phyloP scores from a whole-genome alignment of 441 rosid species.

The Lepidium campestre region DNA sequence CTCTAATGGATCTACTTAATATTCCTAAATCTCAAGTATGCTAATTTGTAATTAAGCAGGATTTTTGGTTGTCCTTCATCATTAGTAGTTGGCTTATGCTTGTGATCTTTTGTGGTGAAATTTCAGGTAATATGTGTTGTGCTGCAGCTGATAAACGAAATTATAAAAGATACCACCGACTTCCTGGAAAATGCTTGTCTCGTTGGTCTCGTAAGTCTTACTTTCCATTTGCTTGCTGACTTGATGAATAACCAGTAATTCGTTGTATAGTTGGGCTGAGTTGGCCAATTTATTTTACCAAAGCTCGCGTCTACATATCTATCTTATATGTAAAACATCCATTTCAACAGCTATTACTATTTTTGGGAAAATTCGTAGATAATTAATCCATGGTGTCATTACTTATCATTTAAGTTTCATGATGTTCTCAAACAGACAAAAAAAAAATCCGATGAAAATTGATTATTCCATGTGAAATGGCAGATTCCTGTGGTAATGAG shows the following conservation, averaged over 20 bases:
- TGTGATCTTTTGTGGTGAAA: constrained; percentile 8
- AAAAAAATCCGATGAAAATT: neutral
- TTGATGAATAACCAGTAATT: neutral
- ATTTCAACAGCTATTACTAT: neutral
- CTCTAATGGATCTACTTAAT: constrained; percentile 85
- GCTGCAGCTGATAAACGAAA: constrained; percentile 88
- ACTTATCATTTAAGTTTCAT: neutral
- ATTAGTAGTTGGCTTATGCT: constrained; percentile 16
- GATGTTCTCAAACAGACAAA: neutral
- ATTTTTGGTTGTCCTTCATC: constrained; percentile 2
- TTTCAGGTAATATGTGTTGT: constrained; percentile 80
- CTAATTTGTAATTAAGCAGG: constrained; percentile 11
- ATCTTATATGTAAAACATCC: neutral
- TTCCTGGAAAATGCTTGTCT: constrained; percentile 98
- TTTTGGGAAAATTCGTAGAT: neutral
- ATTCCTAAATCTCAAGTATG: constrained; percentile 80
- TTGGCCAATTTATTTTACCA: neutral
- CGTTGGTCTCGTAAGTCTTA: constrained; percentile 77
- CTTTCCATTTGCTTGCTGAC: constrained; percentile 2
- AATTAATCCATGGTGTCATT: neutral
- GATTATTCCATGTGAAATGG: constrained; percentile 26
- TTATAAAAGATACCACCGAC: constrained; percentile 75
- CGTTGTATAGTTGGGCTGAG: neutral
- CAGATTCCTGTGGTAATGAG: constrained; percentile 88
- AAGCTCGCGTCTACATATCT: neutral